Conservation (phyloP, 176 grass and related monocot species). For the Rhynchospora tenuis region DNA sequence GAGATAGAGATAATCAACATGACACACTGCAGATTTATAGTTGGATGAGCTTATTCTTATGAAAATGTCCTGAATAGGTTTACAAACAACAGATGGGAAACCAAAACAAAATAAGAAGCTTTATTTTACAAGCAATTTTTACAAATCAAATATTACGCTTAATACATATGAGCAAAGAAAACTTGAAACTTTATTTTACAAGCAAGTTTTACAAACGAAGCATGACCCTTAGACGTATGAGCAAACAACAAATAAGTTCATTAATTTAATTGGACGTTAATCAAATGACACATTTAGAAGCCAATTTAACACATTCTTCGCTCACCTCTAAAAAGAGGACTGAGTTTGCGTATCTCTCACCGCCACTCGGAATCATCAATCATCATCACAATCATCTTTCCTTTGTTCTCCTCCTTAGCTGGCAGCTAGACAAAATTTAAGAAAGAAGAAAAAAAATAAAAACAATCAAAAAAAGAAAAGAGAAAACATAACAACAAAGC, state of each 20-base stretch:
- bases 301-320: slow-evolving; percentile 59
- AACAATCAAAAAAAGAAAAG: too few species aligned
- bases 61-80: too few species aligned
- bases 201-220: too few species aligned
- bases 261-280: not conserved
- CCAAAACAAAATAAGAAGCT: too few species aligned
- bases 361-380: slow-evolving; percentile 50
- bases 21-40: too few species aligned
- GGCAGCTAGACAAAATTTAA: slow-evolving; percentile 28
- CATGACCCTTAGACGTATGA: too few species aligned
- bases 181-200: too few species aligned
- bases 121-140: not conserved
- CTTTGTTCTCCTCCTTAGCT: slow-evolving; percentile 41
- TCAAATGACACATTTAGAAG: slow-evolving; percentile 25
- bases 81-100: too few species aligned
- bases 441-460: too few species aligned
- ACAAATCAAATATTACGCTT: not conserved
- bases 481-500: not conserved
- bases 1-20: too few species aligned
- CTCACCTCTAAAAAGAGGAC: slow-evolving; percentile 46
- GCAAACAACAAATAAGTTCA: not conserved
- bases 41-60: too few species aligned
- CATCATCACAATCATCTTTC: slow-evolving; percentile 73
- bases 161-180: too few species aligned
- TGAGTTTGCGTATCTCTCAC: slow-evolving; percentile 59